Conservation (phyloP, 768 basidiomycete genomes). For the Favolaschia claudopus region DNA sequence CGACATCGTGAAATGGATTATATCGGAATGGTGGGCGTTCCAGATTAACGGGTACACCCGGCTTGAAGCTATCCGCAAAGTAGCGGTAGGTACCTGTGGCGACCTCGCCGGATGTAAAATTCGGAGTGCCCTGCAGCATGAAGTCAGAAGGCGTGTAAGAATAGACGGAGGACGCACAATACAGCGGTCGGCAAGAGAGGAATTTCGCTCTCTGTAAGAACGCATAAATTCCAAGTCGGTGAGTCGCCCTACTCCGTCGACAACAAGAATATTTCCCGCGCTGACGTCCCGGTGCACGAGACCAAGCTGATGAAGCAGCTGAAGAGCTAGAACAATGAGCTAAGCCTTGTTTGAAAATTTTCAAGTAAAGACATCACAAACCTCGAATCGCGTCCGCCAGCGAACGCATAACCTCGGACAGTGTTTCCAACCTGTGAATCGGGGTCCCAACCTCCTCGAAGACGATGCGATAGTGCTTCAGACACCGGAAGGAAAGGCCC, state of each 20-base stretch:
- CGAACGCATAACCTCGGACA: not conserved
- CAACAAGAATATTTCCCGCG: not conserved
- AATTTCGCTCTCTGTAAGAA: not conserved
- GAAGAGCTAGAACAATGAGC: not conserved
- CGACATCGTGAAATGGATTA: slow-evolving; percentile 3
- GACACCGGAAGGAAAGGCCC: no score
- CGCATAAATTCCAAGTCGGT: not conserved
- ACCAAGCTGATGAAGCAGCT: not conserved
- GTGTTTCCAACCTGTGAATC: not conserved
- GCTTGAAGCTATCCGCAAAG: not conserved
- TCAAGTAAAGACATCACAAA: not conserved
- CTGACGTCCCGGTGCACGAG: slow-evolving; percentile 2
- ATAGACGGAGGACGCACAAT: not conserved
- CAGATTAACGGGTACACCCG: not conserved
- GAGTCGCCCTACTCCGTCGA: slow-evolving; percentile 1
- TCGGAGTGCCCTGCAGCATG: not conserved
- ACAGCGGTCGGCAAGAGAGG: not conserved
- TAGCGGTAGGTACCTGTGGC: not conserved
- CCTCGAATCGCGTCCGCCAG: slow-evolving; percentile 6
- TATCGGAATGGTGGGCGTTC: slow-evolving; percentile 5
- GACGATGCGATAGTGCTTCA: slow-evolving; percentile 9
- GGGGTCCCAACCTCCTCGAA: not conserved
- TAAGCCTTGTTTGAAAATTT: not conserved
- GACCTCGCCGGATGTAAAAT: not conserved
- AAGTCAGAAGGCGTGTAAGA: not conserved